A percentile compares a stretch with the other conserved stretches of the same genome.
phyloP scores from a whole-genome alignment of 2,329 filamentous ascomycete species.

The Calonectria pteridis region DNA sequence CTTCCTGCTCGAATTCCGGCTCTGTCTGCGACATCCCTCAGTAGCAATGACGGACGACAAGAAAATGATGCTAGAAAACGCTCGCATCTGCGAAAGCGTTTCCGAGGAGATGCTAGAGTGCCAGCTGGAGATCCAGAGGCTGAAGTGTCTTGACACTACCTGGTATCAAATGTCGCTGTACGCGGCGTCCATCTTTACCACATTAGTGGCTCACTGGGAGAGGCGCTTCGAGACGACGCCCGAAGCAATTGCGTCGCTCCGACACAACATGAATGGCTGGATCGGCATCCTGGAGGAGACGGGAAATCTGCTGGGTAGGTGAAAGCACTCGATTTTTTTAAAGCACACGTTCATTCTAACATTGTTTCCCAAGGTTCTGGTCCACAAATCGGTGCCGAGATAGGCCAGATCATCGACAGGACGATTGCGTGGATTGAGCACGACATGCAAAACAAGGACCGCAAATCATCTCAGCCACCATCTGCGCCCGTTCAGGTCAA shows the following conservation, averaged over 20 bases:
- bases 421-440: slow-evolving; percentile 66
- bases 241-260: slow-evolving; percentile 70
- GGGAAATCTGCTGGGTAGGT: slow-evolving; percentile 74
- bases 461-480: slow-evolving; percentile 30
- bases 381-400: slow-evolving; percentile 57
- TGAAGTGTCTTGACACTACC: slow-evolving; percentile 80
- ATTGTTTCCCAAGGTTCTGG: slow-evolving; percentile 57
- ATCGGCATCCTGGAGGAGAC: slow-evolving; percentile 76
- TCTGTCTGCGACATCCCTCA: slow-evolving; percentile 73
- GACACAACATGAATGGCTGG: slow-evolving; percentile 78
- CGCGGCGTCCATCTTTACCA: slow-evolving; percentile 79
- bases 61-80: slow-evolving; percentile 70
- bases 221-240: slow-evolving; percentile 70
- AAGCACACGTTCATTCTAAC: slow-evolving; percentile 28
- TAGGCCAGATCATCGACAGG: slow-evolving; percentile 62
- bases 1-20: slow-evolving; percentile 68
- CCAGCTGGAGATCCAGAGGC: slow-evolving; percentile 69
- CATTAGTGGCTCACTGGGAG: slow-evolving; percentile 77
- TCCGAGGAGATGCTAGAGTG: slow-evolving; percentile 73
- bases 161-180: slow-evolving; percentile 83
- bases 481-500: slow-evolving; percentile 48
- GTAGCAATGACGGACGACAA: slow-evolving; percentile 68
- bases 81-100: slow-evolving; percentile 74
- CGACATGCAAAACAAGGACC: slow-evolving; percentile 57
- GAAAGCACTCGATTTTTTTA: neutral